Percentiles rank a stretch among this genome's conserved stretches.
Evolutionary conservation across 2,329 filamentous ascomycete genomes (phyloP).

Genomic region (Proliferodiscus dingleyae): DNA sequence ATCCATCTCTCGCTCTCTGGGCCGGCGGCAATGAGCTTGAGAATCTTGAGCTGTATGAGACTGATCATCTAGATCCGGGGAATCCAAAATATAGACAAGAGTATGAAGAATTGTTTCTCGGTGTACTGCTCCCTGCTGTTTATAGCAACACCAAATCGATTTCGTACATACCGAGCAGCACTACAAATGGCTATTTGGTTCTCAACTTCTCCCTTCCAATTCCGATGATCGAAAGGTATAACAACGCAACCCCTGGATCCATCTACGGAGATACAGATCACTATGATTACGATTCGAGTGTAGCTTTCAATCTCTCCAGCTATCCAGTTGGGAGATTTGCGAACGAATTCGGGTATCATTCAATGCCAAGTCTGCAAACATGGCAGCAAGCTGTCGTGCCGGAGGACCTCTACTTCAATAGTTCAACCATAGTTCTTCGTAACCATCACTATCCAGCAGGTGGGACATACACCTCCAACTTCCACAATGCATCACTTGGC

Average conservation of each 20-base stretch:
- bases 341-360: slow-evolving; percentile 60
- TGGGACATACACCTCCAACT: slow-evolving; percentile 43
- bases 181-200: slow-evolving; percentile 52
- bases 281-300: slow-evolving; percentile 51
- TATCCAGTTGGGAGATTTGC: slow-evolving; percentile 57
- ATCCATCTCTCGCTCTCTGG: slow-evolving; percentile 51
- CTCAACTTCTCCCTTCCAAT: slow-evolving; percentile 48
- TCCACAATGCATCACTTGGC: slow-evolving; percentile 38
- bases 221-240: slow-evolving; percentile 52
- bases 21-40: slow-evolving; percentile 57
- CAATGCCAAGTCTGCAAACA: slow-evolving; percentile 55
- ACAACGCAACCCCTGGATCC: slow-evolving; percentile 45
- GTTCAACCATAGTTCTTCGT: slow-evolving; percentile 47
- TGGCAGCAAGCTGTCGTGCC: slow-evolving; percentile 50
- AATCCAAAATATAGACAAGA: slow-evolving; percentile 31
- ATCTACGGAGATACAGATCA: slow-evolving; percentile 58
- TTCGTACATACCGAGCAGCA: slow-evolving; percentile 56
- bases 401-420: slow-evolving; percentile 53
- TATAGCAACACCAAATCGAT: slow-evolving; percentile 56
- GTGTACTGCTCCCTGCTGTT: slow-evolving; percentile 49
- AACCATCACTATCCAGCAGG: slow-evolving; percentile 56
- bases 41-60: slow-evolving; percentile 43
- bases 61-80: slow-evolving; percentile 21
- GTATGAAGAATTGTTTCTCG: slow-evolving; percentile 55
- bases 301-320: slow-evolving; percentile 48